Conservation (phyloP, 768 basidiomycete species). For the Trametes cubensis region DNA sequence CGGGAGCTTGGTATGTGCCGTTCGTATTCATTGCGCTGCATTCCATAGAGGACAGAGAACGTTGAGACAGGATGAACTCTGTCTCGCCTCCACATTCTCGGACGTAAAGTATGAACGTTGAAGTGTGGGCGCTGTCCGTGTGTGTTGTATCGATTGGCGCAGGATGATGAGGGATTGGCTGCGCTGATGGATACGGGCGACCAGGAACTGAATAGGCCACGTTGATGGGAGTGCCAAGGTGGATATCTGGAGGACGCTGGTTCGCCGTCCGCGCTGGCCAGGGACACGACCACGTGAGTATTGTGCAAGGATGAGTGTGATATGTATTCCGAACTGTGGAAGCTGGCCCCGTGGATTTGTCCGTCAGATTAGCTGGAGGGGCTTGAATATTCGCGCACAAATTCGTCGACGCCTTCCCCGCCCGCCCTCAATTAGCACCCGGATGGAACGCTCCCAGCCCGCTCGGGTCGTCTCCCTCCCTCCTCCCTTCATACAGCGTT, state of each 20-base stretch:
- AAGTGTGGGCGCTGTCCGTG: background rate
- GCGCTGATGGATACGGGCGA: background rate
- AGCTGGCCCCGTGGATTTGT: slow-evolving; percentile 1
- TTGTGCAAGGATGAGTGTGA: background rate
- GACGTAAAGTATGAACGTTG: background rate
- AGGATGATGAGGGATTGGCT: background rate
- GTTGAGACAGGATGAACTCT: slow-evolving; percentile 7
- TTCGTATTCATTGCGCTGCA: background rate
- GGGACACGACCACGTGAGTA: slow-evolving; percentile 4
- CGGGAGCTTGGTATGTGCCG: background rate
- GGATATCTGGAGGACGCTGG: background rate
- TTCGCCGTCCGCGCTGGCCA: background rate
- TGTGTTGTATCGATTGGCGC: background rate
- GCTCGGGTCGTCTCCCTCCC: slow-evolving; percentile 12
- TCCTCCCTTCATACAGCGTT: slow-evolving; percentile 17
- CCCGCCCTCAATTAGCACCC: slow-evolving; percentile 22
- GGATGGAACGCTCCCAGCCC: slow-evolving; percentile 21
- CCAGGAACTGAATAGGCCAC: too few species aligned
- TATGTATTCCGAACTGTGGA: slow-evolving; percentile 3
- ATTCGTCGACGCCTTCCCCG: slow-evolving; percentile 10
- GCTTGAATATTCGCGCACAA: slow-evolving; percentile 12
- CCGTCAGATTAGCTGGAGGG: slow-evolving; percentile 5
- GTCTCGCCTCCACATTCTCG: slow-evolving; percentile 9
- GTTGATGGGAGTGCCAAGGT: background rate
- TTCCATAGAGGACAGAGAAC: slow-evolving; percentile 2